Base-by-base conservation (phyloP, 139 green algal species). In the Chlamydomonas asymmetrica region DNA sequence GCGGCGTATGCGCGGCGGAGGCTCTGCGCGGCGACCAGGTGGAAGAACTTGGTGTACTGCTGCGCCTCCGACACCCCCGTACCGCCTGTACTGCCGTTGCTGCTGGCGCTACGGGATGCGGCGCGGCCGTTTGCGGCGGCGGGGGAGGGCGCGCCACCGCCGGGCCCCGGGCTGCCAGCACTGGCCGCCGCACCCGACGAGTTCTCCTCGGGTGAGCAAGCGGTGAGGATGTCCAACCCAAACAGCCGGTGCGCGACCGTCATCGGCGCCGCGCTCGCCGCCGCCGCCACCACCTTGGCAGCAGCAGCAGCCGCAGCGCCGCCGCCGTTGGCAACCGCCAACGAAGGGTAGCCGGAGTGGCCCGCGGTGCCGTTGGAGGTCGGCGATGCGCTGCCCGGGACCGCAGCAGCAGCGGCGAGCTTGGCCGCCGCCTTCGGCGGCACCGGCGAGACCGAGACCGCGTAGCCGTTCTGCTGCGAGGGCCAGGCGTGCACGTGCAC, bases 11-110 rank as follows among this genome's bases (percentile, higher is more conserved):
- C 85, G 22, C 48, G 37, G 10, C 80, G 79, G 66, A 93, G 80
- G 1, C 79, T 78, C 62, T 87, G 73, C 0, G 86, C 86, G 16
- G 87, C 81, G 22, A 94, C 83, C 23, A 94, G 81, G 74, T 95
- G 89, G 72, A 87, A 88, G 70, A 89, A 94, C 84, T 93, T 91
- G 41, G 82, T 84, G 69, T 83, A 95, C 59, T 92, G 89, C 72
- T 88, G 73, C 63, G 86, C 81, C 61, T 94, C 89, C 18, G 85
- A 62, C 0, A 72, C 25, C 7, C 6, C 9, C 13, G 8, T 22
- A 9, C 40, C 73, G 29, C 67, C 49, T 9, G 23, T 20, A 45
- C 80, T 29, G 69, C 43, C 31, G 56, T 31, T 27, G 60, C 29
- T 4, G 72, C 48, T 23, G 66, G 57, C 31, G 25, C 63, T 0